Conservation (phyloP, 2,329 filamentous ascomycete genomes). For the Hymenotorrendiella dingleyae region DNA sequence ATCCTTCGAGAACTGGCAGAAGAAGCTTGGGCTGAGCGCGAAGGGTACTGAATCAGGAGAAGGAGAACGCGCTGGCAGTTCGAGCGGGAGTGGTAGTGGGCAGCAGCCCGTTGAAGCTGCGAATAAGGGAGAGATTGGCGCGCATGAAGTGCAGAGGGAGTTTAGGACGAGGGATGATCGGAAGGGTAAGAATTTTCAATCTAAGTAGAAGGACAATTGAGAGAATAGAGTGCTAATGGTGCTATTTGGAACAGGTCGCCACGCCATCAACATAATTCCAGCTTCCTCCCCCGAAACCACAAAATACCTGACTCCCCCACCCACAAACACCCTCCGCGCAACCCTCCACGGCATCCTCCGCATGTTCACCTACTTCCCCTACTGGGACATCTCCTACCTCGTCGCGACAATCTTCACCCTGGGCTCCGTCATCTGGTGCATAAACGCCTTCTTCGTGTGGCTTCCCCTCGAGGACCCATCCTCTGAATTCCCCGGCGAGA, state of each 20-base stretch:
- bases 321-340: conserved; percentile 25
- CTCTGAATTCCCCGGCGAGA: conserved; percentile 49
- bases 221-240: too few species aligned
- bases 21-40: too few species aligned
- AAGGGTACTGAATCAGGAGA: too few species aligned
- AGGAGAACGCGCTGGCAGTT: too few species aligned
- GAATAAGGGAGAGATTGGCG: conserved; percentile 15
- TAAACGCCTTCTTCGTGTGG: conserved; percentile 60
- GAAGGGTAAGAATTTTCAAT: conserved; percentile 31
- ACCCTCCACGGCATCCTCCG: conserved; percentile 34
- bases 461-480: conserved; percentile 49
- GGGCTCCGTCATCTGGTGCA: conserved; percentile 48
- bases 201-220: too few species aligned
- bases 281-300: conserved; percentile 11
- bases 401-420: conserved; percentile 48
- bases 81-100: conserved; percentile 1
- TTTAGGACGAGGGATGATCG: conserved; percentile 42
- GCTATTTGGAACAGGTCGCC: too few species aligned
- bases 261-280: conserved; percentile 33
- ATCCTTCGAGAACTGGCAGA: too few species aligned
- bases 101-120: not conserved
- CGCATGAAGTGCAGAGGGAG: conserved; percentile 28
- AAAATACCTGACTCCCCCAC: conserved; percentile 26
- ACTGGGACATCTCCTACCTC: conserved; percentile 52
- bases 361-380: conserved; percentile 45